Base-by-base conservation (phyloP, 1,284 basidiomycete genomes). In the Leccinum fallax region DNA sequence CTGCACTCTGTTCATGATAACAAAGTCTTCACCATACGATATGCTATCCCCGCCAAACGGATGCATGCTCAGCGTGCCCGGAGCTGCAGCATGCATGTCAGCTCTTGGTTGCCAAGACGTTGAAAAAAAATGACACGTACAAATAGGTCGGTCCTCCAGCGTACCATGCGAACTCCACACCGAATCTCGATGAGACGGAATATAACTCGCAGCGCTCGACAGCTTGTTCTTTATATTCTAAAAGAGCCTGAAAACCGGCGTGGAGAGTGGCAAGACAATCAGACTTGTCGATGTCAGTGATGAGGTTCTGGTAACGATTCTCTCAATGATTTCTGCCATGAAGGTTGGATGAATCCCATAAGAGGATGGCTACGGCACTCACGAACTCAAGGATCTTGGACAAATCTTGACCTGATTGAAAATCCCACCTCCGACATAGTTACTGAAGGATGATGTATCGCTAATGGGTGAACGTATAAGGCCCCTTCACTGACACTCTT, bases 341-440 rank as follows among this genome's bases (percentile, higher is more conserved):
- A 51, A 59, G 13, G 43, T 67, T 60, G 56, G 46, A 53, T 55
- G 53, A 16, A 55, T 52, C 26, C 40, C 48, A 16, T 1, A 32
- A 53, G 21, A 55, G 24, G 49, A 48, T 15, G 48, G 10, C 30
- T 30, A 6, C 48, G 26, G 55, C 32, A 81, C 92, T 71, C 69
- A 97, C 94, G 71, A 97, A 98, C 76, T 94, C 86, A 60, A 98
- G 81, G 64, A 94, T 85, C 81, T 97, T 98, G 21, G 97, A 97
- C 95, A 97, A 30, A 30, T 96, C 82, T 99, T 99, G 71, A 99
- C 95, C 78, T 99, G 97, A 15, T 94, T 96, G 76, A 99, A 99
- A 68, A 97, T 92, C 57, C 97, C 97, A 36, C 96, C 97, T 34
- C 87, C 79, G 71, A 90, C 88, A 81, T 99, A 99, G 55, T 88